These are phyloP conservation scores for Serendipita indica DNA, from an alignment of 768 basidiomycete genomes.

Conservation along the genomic window DNA sequence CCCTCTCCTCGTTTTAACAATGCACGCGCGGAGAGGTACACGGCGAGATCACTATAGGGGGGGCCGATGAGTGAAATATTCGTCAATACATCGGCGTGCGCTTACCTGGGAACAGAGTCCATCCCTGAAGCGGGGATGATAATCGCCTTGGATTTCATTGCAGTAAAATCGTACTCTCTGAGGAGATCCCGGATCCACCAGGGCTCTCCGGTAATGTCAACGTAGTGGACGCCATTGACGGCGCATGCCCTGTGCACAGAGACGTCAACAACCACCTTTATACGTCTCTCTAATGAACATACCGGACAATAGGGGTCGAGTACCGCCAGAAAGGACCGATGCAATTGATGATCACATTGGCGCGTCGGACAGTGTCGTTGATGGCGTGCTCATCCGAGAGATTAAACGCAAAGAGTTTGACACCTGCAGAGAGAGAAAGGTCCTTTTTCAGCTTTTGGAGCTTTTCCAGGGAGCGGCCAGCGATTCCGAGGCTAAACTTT, in stretches of 20 bases:
- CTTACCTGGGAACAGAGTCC: constrained; percentile 51
- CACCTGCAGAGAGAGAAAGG: constrained; percentile 28
- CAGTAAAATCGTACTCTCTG: constrained; percentile 49
- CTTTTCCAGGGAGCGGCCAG: constrained; percentile 51
- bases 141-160: constrained; percentile 52
- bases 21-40: constrained; percentile 39
- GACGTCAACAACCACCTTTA: background rate
- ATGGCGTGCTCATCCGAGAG: constrained; percentile 39
- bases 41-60: constrained; percentile 35
- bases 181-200: constrained; percentile 54
- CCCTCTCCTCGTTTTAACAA: constrained; percentile 23
- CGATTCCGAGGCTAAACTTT: constrained; percentile 51
- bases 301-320: constrained; percentile 61
- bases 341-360: constrained; percentile 59
- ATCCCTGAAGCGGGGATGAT: constrained; percentile 69
- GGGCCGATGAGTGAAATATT: background rate
- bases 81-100: background rate
- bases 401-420: constrained; percentile 41
- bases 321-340: constrained; percentile 62
- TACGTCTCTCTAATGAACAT: constrained; percentile 16
- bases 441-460: constrained; percentile 38
- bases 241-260: constrained; percentile 45
- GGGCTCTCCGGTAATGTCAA: constrained; percentile 65
- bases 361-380: constrained; percentile 38
- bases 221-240: constrained; percentile 60